phyloP scores from a whole-genome alignment of 345 rosid species.

The Sisymbrium altissimum region DNA sequence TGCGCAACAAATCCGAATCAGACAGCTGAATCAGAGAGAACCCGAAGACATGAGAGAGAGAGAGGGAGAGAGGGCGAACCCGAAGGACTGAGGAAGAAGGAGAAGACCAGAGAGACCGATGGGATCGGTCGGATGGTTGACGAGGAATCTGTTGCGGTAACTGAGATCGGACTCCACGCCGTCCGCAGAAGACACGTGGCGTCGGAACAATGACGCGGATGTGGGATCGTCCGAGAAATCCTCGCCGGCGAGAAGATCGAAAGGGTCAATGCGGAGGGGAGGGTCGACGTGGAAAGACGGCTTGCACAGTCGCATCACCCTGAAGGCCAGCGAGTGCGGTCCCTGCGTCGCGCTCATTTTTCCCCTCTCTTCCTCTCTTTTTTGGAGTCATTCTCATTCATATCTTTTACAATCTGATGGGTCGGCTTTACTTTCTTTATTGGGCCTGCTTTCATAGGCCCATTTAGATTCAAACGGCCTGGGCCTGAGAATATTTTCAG shows the following conservation, averaged over 20 bases:
- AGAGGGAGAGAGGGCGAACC: conserved; percentile 30
- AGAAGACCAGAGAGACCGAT: conserved; percentile 93
- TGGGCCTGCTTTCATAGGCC: too few species aligned
- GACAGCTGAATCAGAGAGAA: background rate
- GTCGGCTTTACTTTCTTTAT: background rate
- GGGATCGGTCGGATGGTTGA: conserved; percentile 67
- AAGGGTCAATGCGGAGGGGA: conserved; percentile 75
- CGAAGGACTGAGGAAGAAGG: conserved; percentile 96
- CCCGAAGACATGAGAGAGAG: background rate
- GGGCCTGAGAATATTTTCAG: too few species aligned
- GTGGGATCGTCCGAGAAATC: conserved; percentile 82
- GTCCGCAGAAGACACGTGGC: conserved; percentile 28
- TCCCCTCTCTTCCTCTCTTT: background rate
- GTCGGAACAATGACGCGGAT: conserved; percentile 47
- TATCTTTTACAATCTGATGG: background rate
- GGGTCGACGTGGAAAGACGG: conserved; percentile 87
- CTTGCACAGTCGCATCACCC: conserved; percentile 94
- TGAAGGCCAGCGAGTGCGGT: conserved; percentile 89
- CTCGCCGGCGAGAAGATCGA: conserved; percentile 89
- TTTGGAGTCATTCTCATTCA: background rate
- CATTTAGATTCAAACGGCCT: too few species aligned
- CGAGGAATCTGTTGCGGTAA: conserved; percentile 52
- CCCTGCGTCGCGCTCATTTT: conserved; percentile 48
- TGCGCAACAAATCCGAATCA: conserved; percentile 17
- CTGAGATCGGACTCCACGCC: conserved; percentile 58